Base-by-base conservation (phyloP, 164 flowering plant species). In the Vitis riparia region DNA sequence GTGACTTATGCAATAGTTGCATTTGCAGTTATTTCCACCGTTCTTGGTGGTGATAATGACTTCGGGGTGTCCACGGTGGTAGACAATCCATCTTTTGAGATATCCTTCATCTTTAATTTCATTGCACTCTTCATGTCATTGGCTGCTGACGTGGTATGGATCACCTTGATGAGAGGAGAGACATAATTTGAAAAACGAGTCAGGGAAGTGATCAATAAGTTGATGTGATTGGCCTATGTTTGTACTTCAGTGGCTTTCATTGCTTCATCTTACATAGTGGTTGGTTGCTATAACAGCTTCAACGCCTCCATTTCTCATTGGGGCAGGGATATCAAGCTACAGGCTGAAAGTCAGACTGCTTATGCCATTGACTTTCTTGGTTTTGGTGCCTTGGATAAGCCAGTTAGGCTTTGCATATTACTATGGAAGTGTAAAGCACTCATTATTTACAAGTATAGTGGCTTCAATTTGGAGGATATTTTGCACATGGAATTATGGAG, bases 141-240 rank as follows among this genome's bases (percentile, higher is more conserved):
- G 78, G 93, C 93, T 9, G 93, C 89, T 0, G 93, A 89, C 73
- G 87, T 91, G 65, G 92, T 91, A 32, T 93, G 89, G 67, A 91
- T 89, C 67, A 87, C 96, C 0, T 50, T 91, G 55, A 93, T 91
- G 3, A 81, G 96, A 68, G 93, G 93, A 19, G 96, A 89, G 81
- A 80, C 87, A 32, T 86, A 89, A 71, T 67, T 89, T 0, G 96
- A 86, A 77, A 85, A 87, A 73, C 66, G 79, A 67, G 93, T 89
- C 7, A 85, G 86, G 59, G 86, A 75, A 67, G 86, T 91, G 70
- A 91, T 91, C 76, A 91, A 89, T 68, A 91, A 91, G 81, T 63
- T 91, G 66, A 91, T 91, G 96, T 91, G 93, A 93, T 69, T 91
- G 68, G 96, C 96, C n/a, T 84, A 93, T 30, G 90, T 86, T 1